Evolutionary conservation across 2,329 filamentous ascomycete species (phyloP), one percentile per base, ranked within the genome.

Genomic region (Acrodontium crateriforme): DNA sequence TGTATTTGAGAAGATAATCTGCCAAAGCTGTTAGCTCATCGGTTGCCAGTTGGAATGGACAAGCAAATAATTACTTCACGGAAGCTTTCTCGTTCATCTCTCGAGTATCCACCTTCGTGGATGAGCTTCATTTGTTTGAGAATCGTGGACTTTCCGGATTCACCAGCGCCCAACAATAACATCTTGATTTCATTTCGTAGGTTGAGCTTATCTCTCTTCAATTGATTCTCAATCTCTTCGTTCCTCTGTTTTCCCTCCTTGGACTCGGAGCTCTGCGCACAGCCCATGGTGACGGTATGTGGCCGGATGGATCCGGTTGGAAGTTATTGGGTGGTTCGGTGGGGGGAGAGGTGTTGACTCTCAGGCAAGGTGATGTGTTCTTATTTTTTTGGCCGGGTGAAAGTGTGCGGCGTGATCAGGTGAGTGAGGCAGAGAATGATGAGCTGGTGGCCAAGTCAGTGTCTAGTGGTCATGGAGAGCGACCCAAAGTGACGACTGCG

Each of bases 161-260:
- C 89, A 78, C 89, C 87, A 63, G 89, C 89, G 69, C 89, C 89
- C 51, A 98, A 77, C 51, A 98, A 72, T 49, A 98, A 69, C 89
- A 98, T 95, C 74, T 98, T 98, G 68, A 98, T 98, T 65, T 98
- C 89, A 49, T 98, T 98, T 51, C 87, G 78, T 67, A 94, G 85
- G 69, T 92, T 79, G 81, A 95, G 81, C 65, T 92, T 91, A 56
- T 98, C 89, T 59, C 83, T 74, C 74, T 94, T 95, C 56, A 95
- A 69, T 69, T 95, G 87, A 60, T 94, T 95, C 65, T 98, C 89
- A 54, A 98, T 98, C 74, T 95, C 87, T 71, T 98, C 89, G 59
- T 98, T 95, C 49, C 89, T 78, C 69, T 84, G 82, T 81, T 94
- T 95, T 65, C 89, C 87, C 84, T 95, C 89, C 78, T 94, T 94